Percentiles rank a stretch among this genome's conserved stretches.
Evolutionary conservation across 306 rosid species (phyloP).

Genomic region (Fragaria nilgerrensis): DNA sequence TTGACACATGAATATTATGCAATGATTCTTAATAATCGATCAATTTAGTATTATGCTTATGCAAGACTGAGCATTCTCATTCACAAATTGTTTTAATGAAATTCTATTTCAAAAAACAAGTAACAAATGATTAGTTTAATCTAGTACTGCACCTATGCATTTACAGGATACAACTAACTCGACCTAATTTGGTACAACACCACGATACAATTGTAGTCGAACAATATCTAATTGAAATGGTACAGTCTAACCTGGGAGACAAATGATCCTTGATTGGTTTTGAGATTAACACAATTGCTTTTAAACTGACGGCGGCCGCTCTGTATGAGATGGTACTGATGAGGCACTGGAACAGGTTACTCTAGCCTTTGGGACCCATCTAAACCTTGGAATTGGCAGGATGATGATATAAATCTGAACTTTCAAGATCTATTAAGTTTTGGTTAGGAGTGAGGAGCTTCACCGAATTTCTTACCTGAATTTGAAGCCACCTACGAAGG

Average conservation of each 20-base stretch:
- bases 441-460: neutral
- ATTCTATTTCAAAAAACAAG: too few species aligned
- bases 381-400: neutral
- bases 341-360: neutral
- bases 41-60: too few species aligned
- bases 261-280: neutral
- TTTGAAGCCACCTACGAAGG: neutral
- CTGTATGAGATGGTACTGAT: neutral
- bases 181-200: neutral
- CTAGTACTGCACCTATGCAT: neutral
- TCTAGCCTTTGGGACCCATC: slow-evolving; percentile 6
- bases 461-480: neutral
- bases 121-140: neutral
- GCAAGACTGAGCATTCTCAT: too few species aligned
- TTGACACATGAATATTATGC: too few species aligned
- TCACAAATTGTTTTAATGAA: too few species aligned
- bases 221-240: neutral
- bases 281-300: neutral
- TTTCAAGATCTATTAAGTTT: neutral
- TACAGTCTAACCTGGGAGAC: neutral
- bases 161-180: neutral
- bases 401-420: neutral
- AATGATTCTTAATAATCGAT: too few species aligned
- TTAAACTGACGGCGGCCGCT: neutral
- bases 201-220: neutral